Base-by-base conservation (phyloP, 352 stramenopile species). In the Thraustotheca clavata region DNA sequence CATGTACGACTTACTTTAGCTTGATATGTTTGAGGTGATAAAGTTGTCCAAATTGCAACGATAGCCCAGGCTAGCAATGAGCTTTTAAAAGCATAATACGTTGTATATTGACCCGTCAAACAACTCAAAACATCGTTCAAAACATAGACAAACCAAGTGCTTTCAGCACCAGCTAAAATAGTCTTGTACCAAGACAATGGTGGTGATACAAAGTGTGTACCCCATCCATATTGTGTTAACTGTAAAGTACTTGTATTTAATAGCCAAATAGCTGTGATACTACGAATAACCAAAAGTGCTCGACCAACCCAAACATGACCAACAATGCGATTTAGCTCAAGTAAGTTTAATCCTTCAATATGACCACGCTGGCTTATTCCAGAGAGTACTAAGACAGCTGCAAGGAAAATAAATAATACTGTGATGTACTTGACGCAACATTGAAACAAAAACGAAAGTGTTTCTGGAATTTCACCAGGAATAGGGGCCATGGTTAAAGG, bases 101-200 rank as follows among this genome's bases (percentile, higher is more conserved):
- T 27, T 22, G 52, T 61, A 11, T 61, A 61, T 18, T 61, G 52
- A 16, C 14, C n/a, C 24, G 52, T 61, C 18, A 61, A 16, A 24
- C 18, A 47, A 4, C 24, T 46, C 4, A 55, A 61, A 18, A 61
- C 4, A 20, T 61, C 52, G 20, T 61, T 61, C 35, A 61, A 38
- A 16, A 61, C 34, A 29, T 61, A 61, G 0, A 38, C 52, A 9
- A 61, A 20, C 52, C 52, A 61, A 2, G 52, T 47, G 16, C 20
- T 38, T 49, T 61, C 52, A 24, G 24, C 52, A 16, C 24, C 22
- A 14, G 52, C 29, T 24, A 47, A 29, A 5, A 61, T 14, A 0
- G 52, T 61, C 27, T 49, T 61, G 52, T 27, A 52, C 57, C 36
- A 65, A n/a, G 57, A 27, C 18, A 65, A 33, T 2, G 32, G 57